phyloP scores from a whole-genome alignment of 1,284 basidiomycete genomes.

The Stereum hirsutum region DNA sequence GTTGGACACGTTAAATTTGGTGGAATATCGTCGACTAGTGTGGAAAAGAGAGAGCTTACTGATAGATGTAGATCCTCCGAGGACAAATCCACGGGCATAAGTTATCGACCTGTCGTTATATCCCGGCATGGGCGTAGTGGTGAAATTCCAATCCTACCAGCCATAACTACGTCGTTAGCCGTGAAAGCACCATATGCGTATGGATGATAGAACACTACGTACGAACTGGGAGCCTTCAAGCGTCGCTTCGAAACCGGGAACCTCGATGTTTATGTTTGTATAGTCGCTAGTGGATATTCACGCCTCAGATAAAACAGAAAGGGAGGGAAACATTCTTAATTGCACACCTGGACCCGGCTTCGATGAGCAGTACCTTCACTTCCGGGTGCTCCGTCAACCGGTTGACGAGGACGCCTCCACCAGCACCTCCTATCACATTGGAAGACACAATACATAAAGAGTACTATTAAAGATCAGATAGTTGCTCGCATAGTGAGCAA shows the following conservation, averaged over 20 bases:
- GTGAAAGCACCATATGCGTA: neutral
- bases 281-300: neutral
- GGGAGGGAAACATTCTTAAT: neutral
- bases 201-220: neutral
- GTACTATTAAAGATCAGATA: neutral
- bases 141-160: slow-evolving; percentile 26
- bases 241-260: neutral
- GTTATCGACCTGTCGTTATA: slow-evolving; percentile 18
- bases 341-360: slow-evolving; percentile 7
- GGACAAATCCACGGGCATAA: slow-evolving; percentile 24
- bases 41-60: slow-evolving; percentile 18
- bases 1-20: neutral
- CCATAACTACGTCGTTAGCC: no score
- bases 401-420: slow-evolving; percentile 3
- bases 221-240: neutral
- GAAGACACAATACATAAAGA: no score
- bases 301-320: neutral
- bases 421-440: slow-evolving; percentile 4
- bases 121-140: slow-evolving; percentile 22
- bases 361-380: slow-evolving; percentile 7
- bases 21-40: neutral
- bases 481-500: no score
- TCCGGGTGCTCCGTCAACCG: slow-evolving; percentile 3
- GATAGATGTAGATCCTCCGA: slow-evolving; percentile 29
- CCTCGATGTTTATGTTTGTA: neutral